Evolutionary conservation across 2,329 filamentous ascomycete genomes (phyloP).

Genomic region (Blastomyces gilchristii): DNA sequence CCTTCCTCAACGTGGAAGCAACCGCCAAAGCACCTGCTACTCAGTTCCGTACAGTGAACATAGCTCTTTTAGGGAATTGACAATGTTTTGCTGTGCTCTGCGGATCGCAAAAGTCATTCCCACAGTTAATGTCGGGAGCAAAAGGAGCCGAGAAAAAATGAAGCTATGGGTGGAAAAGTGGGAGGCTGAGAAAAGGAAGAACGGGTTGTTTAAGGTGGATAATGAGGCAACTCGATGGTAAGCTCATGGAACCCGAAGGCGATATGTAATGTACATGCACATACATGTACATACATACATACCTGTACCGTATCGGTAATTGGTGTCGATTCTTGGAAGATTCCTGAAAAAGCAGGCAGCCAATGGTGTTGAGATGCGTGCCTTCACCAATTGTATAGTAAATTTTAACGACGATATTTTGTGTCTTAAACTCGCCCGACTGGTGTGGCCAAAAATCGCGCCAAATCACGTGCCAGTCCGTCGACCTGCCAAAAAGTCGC

Average conservation of each 20-base stretch:
- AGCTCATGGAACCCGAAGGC: not conserved
- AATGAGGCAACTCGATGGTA: constrained; percentile 24
- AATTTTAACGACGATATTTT: too few relatives aligned
- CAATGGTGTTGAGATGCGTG: too few relatives aligned
- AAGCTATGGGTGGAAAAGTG: constrained; percentile 56
- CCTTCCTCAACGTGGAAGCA: constrained; percentile 71
- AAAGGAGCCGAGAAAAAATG: constrained; percentile 55
- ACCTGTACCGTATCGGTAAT: too few relatives aligned
- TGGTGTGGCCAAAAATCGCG: too few relatives aligned
- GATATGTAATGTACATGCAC: too few relatives aligned
- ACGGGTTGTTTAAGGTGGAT: constrained; percentile 45
- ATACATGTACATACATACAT: too few relatives aligned
- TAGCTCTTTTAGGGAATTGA: constrained; percentile 85
- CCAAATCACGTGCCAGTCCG: too few relatives aligned
- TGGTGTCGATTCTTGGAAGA: too few relatives aligned
- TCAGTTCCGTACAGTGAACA: constrained; percentile 95
- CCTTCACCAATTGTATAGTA: too few relatives aligned
- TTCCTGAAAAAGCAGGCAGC: too few relatives aligned
- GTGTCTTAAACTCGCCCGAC: too few relatives aligned
- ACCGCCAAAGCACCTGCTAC: constrained; percentile 72
- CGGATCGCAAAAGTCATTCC: constrained; percentile 83
- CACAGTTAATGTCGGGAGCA: constrained; percentile 74
- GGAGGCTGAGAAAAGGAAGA: constrained; percentile 52
- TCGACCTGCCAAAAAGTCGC: not conserved
- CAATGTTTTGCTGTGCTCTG: constrained; percentile 81